Conservation (phyloP, 106 monocot species). For the Dactylorhiza incarnata region DNA sequence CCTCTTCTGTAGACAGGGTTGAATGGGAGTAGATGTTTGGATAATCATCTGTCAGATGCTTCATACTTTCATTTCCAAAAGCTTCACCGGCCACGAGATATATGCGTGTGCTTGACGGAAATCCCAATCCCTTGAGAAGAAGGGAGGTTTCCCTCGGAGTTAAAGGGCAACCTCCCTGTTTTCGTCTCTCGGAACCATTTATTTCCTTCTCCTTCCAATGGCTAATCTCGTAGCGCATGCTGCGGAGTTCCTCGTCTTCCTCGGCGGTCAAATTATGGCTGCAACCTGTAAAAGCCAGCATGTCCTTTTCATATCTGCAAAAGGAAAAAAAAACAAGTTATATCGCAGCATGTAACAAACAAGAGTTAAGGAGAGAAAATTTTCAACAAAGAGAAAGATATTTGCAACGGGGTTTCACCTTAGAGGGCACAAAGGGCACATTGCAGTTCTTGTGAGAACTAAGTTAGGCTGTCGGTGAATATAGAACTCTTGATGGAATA, state of each 20-base stretch:
- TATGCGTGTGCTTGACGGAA: constrained; percentile 67
- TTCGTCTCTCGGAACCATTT: constrained; percentile 59
- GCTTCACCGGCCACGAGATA: constrained; percentile 94
- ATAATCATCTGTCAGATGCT: constrained; percentile 52
- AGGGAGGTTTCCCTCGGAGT: constrained; percentile 90
- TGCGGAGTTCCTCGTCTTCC: constrained; percentile 64
- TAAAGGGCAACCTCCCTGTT: constrained; percentile 73
- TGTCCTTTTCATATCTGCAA: constrained; percentile 95
- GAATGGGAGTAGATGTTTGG: constrained; percentile 79
- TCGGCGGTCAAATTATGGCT: constrained; percentile 70
- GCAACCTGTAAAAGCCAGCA: constrained; percentile 96
- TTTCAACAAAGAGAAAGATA: neutral
- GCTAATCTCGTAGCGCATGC: constrained; percentile 77
- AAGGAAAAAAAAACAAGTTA: neutral
- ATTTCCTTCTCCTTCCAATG: constrained; percentile 99
- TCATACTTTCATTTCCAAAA: constrained; percentile 85
- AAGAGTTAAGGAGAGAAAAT: neutral
- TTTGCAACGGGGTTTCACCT: neutral
- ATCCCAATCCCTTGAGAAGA: constrained; percentile 76
- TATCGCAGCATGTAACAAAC: neutral
- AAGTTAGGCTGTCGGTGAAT: neutral
- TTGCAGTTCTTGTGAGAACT: neutral
- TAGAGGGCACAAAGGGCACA: neutral
- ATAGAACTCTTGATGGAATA: neutral
- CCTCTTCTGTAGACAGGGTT: constrained; percentile 59